Percentiles rank a stretch among this genome's conserved stretches.
Evolutionary conservation across 2,329 filamentous ascomycete species (phyloP).

Genomic region (Fusarium pseudograminearum): DNA sequence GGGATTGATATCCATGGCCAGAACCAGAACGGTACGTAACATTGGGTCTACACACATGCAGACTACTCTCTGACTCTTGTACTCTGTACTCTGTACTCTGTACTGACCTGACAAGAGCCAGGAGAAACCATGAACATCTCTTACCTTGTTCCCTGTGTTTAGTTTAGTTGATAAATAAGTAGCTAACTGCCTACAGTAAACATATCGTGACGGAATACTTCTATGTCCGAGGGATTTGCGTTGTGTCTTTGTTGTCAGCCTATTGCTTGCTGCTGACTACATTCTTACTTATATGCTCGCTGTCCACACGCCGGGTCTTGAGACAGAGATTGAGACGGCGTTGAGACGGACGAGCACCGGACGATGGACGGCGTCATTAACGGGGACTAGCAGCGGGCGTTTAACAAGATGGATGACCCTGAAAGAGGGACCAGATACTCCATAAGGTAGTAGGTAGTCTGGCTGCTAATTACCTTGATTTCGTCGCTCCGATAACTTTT

Average conservation of each 20-base stretch:
- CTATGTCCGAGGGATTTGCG: not conserved
- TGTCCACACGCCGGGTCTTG: not conserved
- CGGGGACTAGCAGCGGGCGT: slow-evolving; percentile 17
- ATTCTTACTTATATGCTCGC: slow-evolving; percentile 2
- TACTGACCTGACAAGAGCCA: not conserved
- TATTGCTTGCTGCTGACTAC: slow-evolving; percentile 4
- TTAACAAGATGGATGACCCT: slow-evolving; percentile 3
- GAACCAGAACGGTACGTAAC: slow-evolving; percentile 7
- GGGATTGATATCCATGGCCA: slow-evolving; percentile 18
- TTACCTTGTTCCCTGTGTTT: not conserved
- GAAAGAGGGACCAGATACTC: slow-evolving; percentile 11
- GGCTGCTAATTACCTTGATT: not conserved
- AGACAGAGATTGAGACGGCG: slow-evolving; percentile 19
- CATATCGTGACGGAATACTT: slow-evolving; percentile 1
- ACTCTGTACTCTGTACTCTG: not conserved
- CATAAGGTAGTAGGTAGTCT: not conserved
- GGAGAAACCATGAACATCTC: not conserved
- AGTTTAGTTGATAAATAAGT: not conserved
- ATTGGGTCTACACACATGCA: slow-evolving; percentile 4
- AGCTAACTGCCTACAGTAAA: not conserved
- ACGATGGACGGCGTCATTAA: slow-evolving; percentile 14
- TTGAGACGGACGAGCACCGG: slow-evolving; percentile 22
- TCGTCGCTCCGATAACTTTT: not conserved
- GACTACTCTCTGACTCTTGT: not conserved
- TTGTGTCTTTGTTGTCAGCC: not conserved